Evolutionary conservation across 495 filamentous ascomycete genomes (phyloP), one percentile per base, ranked within the genome.

Genomic region (Sporormia fimetaria): DNA sequence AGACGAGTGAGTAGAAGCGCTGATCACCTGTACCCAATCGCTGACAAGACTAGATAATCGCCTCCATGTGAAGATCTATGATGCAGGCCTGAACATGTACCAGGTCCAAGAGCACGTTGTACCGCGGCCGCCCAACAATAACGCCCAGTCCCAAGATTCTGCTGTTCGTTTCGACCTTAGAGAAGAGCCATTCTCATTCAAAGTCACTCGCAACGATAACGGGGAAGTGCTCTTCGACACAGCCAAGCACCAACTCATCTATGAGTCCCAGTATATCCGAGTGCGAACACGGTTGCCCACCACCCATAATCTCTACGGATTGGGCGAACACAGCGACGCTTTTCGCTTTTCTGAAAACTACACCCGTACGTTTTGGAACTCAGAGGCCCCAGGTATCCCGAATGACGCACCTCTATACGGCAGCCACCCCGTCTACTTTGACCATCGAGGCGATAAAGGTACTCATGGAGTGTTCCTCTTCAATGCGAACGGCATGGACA

Each of bases 401-500:
- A 57, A 71, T 5, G 71, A 79, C 40, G 64, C 69, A 14, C 92
- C 92, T 57, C 58, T 90, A 12, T 92, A 94, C 48, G 82, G 84
- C 6, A 76, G 70, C 49, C 86, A 92, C 47, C 86, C 86, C 0
- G 66, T 94, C 12, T 94, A 92, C 63, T 78, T 81, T 51, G 86
- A 94, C 42, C 80, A 84, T 54, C 76, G 86, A 7, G 69, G 67
- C 4, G 61, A 61, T 20, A 61, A 67, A 11, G 51, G 51, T 22
- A 81, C 83, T 2, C 85, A 92, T 57, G 86, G 80, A 26, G 85
- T 90, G 15, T 84, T 92, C 61, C 65, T 90, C 35, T 60, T 86
- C 51, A 90, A 84, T 59, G 80, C 78, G 21, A 81, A 87, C 52
- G 84, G 82, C 8, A 88, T 90, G 81, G 82, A 92, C 44, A 68